Evolutionary conservation across 1,139 yeast genomes (phyloP).

Genomic region (Casaregolazyma lundiana): DNA sequence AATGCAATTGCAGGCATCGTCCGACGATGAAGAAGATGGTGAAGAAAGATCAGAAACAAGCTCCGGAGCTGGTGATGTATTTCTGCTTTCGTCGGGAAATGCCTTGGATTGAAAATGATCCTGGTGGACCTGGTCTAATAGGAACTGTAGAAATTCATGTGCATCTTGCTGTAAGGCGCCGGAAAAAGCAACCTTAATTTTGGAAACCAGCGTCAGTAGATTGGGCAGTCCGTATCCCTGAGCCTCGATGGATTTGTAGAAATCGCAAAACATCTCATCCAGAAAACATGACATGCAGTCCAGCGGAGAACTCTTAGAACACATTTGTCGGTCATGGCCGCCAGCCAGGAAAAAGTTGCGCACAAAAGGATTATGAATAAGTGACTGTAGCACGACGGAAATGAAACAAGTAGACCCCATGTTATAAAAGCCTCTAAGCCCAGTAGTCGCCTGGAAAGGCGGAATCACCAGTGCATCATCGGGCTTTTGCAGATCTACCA

Average conservation of each 20-base stretch:
- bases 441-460: slow-evolving; percentile 57
- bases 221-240: slow-evolving; percentile 74
- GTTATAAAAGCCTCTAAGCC: slow-evolving; percentile 81
- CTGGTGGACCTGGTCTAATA: slow-evolving; percentile 74
- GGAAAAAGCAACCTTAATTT: slow-evolving; percentile 73
- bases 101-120: slow-evolving; percentile 21
- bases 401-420: slow-evolving; percentile 97
- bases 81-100: slow-evolving; percentile 7
- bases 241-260: slow-evolving; percentile 50
- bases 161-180: slow-evolving; percentile 98
- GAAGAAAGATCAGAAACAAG: slow-evolving; percentile 2
- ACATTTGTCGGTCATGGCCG: slow-evolving; percentile 41
- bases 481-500: not conserved
- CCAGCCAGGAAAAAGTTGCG: slow-evolving; percentile 73
- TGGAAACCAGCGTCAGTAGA: slow-evolving; percentile 77
- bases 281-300: slow-evolving; percentile 80
- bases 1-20: slow-evolving; percentile 59
- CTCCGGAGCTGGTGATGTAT: slow-evolving; percentile 4
- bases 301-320: slow-evolving; percentile 18
- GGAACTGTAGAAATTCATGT: slow-evolving; percentile 92
- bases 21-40: slow-evolving; percentile 11
- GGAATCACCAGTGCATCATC: slow-evolving; percentile 40
- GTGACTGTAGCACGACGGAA: slow-evolving; percentile 81
- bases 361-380: slow-evolving; percentile 83
- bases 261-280: slow-evolving; percentile 66